Evolutionary conservation across 495 filamentous ascomycete species (phyloP).

Genomic region (Neurospora cerealis): DNA sequence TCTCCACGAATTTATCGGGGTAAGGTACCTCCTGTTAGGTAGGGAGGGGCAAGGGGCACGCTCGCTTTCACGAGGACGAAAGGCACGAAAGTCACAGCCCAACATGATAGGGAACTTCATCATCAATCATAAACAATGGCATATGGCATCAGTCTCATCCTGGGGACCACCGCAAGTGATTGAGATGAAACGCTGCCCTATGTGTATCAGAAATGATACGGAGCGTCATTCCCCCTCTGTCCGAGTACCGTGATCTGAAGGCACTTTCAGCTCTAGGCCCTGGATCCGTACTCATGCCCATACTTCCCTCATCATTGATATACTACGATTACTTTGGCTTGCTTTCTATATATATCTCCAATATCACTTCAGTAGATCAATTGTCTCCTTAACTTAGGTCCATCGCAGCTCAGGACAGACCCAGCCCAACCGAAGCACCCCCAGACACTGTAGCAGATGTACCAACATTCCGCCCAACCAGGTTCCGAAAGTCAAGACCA

Average conservation of each 20-base stretch:
- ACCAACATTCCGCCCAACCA: constrained; percentile 41
- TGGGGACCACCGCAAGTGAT: background rate
- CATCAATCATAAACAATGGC: background rate
- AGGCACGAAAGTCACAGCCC: background rate
- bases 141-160: background rate
- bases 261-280: background rate
- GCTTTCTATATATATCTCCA: background rate
- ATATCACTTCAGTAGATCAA: background rate
- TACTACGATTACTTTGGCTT: background rate
- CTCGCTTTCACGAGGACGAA: background rate
- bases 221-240: background rate
- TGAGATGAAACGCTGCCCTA: background rate
- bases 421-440: constrained; percentile 30
- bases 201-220: background rate
- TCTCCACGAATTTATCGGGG: background rate
- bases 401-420: constrained; percentile 19
- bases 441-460: constrained; percentile 7
- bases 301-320: background rate
- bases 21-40: background rate
- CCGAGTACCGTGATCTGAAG: background rate
- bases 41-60: background rate
- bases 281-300: background rate
- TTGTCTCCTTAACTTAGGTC: background rate
- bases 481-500: constrained; percentile 77
- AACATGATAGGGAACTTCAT: background rate